Evolutionary conservation across 257 asterid species (phyloP).

Genomic region (Lavandula angustifolia): DNA sequence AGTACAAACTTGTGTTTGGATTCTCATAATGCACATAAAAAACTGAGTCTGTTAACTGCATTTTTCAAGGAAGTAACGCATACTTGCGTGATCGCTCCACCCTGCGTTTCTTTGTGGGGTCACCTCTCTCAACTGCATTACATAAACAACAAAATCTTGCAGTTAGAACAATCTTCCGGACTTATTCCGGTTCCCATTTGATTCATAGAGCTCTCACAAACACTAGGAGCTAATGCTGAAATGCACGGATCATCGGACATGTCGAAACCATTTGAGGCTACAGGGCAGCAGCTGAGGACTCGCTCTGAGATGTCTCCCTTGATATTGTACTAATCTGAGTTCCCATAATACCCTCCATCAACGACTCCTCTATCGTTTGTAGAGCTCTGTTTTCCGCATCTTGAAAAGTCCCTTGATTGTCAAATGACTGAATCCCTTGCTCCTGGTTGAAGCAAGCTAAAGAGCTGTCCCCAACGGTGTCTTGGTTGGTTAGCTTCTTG

Average conservation of each 20-base stretch:
- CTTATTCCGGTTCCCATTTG: slow-evolving; percentile 48
- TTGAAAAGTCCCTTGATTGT: slow-evolving; percentile 45
- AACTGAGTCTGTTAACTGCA: too few species aligned
- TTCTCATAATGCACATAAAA: not conserved
- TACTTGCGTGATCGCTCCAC: slow-evolving; percentile 90
- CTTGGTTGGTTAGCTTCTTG: slow-evolving; percentile 36
- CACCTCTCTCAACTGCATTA: slow-evolving; percentile 77
- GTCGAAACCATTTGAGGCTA: slow-evolving; percentile 57
- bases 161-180: slow-evolving; percentile 39
- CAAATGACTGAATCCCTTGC: slow-evolving; percentile 41
- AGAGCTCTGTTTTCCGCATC: slow-evolving; percentile 49
- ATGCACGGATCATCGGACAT: slow-evolving; percentile 59
- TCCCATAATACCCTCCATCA: slow-evolving; percentile 52
- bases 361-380: slow-evolving; percentile 51
- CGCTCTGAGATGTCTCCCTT: slow-evolving; percentile 78
- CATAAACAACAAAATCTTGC: slow-evolving; percentile 23
- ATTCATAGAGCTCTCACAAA: slow-evolving; percentile 61
- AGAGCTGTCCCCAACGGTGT: slow-evolving; percentile 38
- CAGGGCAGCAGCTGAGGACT: slow-evolving; percentile 71
- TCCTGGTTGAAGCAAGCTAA: slow-evolving; percentile 37
- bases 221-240: slow-evolving; percentile 58
- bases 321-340: slow-evolving; percentile 52
- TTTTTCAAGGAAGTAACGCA: slow-evolving; percentile 27
- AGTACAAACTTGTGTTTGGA: not conserved
- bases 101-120: slow-evolving; percentile 82